A percentile compares a stretch with the other conserved stretches of the same genome.
phyloP scores from a whole-genome alignment of 1,284 basidiomycete genomes.

The Trichosporon sp. region DNA sequence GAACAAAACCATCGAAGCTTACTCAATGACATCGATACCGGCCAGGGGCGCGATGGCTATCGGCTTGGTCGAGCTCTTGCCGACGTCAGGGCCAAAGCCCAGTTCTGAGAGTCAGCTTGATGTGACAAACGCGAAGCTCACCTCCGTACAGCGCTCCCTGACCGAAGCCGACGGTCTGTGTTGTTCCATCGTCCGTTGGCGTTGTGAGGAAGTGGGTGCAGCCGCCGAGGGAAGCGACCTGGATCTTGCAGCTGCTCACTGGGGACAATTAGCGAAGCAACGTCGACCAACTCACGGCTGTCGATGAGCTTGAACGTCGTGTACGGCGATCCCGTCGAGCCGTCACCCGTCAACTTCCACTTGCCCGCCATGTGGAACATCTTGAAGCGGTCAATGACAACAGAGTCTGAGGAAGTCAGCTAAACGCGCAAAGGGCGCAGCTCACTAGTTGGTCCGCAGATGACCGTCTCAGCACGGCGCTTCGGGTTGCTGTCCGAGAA shows the following conservation, averaged over 20 bases:
- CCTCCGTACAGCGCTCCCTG: slow-evolving; percentile 18
- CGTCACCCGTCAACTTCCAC: slow-evolving; percentile 92
- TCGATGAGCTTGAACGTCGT: slow-evolving; percentile 58
- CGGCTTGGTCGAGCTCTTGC: slow-evolving; percentile 84
- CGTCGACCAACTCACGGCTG: neutral
- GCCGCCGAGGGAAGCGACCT: slow-evolving; percentile 67
- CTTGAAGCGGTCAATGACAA: slow-evolving; percentile 74
- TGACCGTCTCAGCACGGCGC: slow-evolving; percentile 63
- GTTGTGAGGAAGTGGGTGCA: slow-evolving; percentile 83
- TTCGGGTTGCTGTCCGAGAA: slow-evolving; percentile 67
- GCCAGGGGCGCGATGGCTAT: slow-evolving; percentile 64
- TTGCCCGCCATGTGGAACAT: slow-evolving; percentile 60
- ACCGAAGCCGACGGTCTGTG: slow-evolving; percentile 52
- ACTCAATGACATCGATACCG: slow-evolving; percentile 75
- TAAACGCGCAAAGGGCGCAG: neutral
- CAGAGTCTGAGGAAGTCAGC: slow-evolving; percentile 52
- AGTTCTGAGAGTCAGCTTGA: slow-evolving; percentile 57
- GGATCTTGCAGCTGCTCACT: slow-evolving; percentile 66
- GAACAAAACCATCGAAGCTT: slow-evolving; percentile 32
- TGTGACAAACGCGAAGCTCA: slow-evolving; percentile 34
- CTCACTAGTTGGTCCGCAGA: slow-evolving; percentile 68
- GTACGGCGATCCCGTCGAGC: slow-evolving; percentile 74
- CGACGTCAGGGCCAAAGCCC: slow-evolving; percentile 70
- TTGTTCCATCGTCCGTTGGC: slow-evolving; percentile 55
- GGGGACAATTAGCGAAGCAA: neutral